Percentiles rank a stretch among this genome's conserved stretches.
Evolutionary conservation across 2,329 filamentous ascomycete genomes (phyloP).

Genomic region (Stachybotrys elegans): DNA sequence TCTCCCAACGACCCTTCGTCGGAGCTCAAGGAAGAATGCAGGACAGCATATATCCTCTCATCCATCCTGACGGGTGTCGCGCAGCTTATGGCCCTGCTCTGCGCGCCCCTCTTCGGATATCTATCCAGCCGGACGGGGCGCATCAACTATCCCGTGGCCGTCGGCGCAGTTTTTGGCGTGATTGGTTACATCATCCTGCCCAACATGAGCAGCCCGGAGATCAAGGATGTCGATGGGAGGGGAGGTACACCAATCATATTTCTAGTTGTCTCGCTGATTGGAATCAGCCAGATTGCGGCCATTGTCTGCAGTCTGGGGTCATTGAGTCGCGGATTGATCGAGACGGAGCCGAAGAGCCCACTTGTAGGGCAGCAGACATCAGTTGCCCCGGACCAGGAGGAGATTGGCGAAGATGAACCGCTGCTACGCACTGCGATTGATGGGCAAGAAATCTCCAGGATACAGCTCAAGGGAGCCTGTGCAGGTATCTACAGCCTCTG

Average conservation of each 20-base stretch:
- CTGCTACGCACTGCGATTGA: conserved; percentile 27
- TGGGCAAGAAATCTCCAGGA: conserved; percentile 37
- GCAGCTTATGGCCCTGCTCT: conserved; percentile 79
- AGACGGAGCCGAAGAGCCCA: conserved; percentile 33
- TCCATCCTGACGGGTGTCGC: conserved; percentile 84
- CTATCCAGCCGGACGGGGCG: conserved; percentile 63
- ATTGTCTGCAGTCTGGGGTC: conserved; percentile 95
- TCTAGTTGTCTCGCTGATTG: conserved; percentile 72
- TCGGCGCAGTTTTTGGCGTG: conserved; percentile 68
- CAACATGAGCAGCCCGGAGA: conserved; percentile 71
- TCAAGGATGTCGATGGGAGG: conserved; percentile 55
- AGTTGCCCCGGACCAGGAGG: conserved; percentile 32
- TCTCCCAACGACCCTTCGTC: conserved; percentile 58
- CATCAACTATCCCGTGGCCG: conserved; percentile 69
- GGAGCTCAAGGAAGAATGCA: conserved; percentile 80
- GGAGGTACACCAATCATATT: conserved; percentile 68
- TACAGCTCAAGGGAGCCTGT: conserved; percentile 81
- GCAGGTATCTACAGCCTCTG: conserved; percentile 91
- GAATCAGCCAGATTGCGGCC: conserved; percentile 89
- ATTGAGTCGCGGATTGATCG: conserved; percentile 73
- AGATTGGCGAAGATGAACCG: conserved; percentile 33
- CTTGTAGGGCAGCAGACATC: conserved; percentile 19
- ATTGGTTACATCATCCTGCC: conserved; percentile 75
- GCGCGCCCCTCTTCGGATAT: conserved; percentile 83
- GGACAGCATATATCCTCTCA: conserved; percentile 80